phyloP scores from a whole-genome alignment of 192 early-diverging fungal genomes.

The Martensiomyces pterosporus region DNA sequence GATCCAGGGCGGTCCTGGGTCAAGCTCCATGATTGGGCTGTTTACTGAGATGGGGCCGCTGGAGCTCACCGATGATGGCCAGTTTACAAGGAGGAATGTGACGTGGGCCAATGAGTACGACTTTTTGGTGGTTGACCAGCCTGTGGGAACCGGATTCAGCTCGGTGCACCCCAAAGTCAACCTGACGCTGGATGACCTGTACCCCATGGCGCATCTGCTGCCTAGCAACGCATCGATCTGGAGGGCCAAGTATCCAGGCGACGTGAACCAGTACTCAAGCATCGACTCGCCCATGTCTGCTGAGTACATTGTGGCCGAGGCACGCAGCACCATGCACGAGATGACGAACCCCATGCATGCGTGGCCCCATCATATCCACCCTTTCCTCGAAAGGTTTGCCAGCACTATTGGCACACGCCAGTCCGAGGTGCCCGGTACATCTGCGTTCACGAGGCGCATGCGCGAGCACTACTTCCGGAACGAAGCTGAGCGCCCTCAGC shows the following conservation, averaged over 20 bases:
- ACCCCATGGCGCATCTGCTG: conserved; percentile 22
- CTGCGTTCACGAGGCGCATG: no score
- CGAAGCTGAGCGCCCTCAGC: no score
- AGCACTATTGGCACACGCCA: conserved; percentile 12
- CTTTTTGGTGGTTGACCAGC: conserved; percentile 77
- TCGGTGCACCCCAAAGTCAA: conserved; percentile 35
- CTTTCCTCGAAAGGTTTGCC: conserved; percentile 20
- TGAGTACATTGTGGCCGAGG: conserved; percentile 24
- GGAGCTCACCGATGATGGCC: conserved; percentile 54
- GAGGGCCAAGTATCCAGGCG: conserved; percentile 26
- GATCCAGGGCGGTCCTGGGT: conserved; percentile 84
- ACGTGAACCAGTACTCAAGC: conserved; percentile 17
- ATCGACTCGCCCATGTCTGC: conserved; percentile 31
- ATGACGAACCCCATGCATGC: conserved; percentile 14
- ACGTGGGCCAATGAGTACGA: conserved; percentile 70
- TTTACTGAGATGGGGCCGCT: conserved; percentile 76
- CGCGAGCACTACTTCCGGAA: no score
- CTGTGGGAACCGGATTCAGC: conserved; percentile 71
- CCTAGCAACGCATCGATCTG: conserved; percentile 20
- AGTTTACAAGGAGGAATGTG: conserved; percentile 48
- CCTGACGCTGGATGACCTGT: conserved; percentile 40
- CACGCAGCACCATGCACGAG: conserved; percentile 9
- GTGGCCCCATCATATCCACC: conserved; percentile 22
- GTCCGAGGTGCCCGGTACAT: conserved; percentile 2
- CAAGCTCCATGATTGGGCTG: conserved; percentile 74